phyloP scores from a whole-genome alignment of 139 green algal species.

The Ettlia oleoabundans region DNA sequence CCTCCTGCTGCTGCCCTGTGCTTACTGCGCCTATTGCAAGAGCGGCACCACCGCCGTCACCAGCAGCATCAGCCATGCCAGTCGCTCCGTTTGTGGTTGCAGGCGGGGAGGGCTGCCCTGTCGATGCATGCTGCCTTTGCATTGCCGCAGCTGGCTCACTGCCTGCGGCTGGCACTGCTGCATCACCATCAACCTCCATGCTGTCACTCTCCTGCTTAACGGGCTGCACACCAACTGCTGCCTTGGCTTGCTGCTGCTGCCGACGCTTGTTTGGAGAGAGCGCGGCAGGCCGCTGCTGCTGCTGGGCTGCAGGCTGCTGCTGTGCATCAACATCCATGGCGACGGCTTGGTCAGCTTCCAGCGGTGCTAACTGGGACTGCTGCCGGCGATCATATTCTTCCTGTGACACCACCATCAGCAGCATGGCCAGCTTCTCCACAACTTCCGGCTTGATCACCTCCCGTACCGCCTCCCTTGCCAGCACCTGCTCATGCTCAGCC shows the following conservation, averaged over 20 bases:
- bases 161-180: neutral
- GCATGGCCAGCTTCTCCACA: conserved; percentile 47
- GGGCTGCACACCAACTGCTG: too few species aligned
- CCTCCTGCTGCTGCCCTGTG: neutral
- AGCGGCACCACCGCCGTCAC: too few species aligned
- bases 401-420: conserved; percentile 44
- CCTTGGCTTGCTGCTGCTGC: too few species aligned
- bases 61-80: too few species aligned
- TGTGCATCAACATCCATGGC: conserved; percentile 13
- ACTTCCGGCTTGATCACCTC: conserved; percentile 50
- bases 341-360: neutral
- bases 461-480: conserved; percentile 1
- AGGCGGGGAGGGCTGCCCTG: too few species aligned
- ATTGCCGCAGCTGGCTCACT: too few species aligned
- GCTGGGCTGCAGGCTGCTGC: neutral
- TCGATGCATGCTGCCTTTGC: too few species aligned
- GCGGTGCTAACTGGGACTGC: neutral
- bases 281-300: neutral
- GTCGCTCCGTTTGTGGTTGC: too few species aligned
- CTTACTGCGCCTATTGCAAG: neutral
- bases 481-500: conserved; percentile 14
- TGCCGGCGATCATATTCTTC: conserved; percentile 37
- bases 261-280: neutral
- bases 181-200: neutral
- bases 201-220: neutral